Base-by-base conservation (phyloP, 345 rosid genomes). In the Bruguiera parviflora region DNA sequence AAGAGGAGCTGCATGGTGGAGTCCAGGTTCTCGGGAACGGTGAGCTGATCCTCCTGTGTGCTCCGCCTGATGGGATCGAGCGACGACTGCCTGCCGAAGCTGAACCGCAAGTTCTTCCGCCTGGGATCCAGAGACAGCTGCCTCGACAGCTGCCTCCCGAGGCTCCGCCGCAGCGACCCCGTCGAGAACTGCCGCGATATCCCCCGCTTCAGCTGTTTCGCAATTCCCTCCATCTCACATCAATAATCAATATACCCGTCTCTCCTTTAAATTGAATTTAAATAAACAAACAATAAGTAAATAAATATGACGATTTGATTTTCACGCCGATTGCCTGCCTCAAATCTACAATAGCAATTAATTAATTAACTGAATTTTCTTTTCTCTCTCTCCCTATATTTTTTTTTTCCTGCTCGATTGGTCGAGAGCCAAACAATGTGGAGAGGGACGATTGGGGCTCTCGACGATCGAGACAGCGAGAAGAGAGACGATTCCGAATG, bases 21-120 rank as follows among this genome's bases (percentile, higher is more conserved):
- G 81, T 95, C 99, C 15, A 95, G 83, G 71, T 95, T 92, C 86
- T 90, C 99, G 8, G 99, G 99, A 5, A 95, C 96, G 11, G 86
- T 0, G 64, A 92, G 58, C 27, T 25, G 83, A 43, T 84, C 85
- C 51, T 79, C 37, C 68, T 3, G 59, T 77, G 16, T 84, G 35
- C 87, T 87, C 63, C 99, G 67, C 49, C 92, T 75, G 6, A 92
- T 85, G 35, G 96, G 96, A 71, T 92, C 97, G 11, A 92, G 80
- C 39, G 97, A 92, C 1, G 96, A 92, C 74, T 92, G 96, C 55
- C 96, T 78, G 0, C 97, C 93, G 64, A 92, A 88, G 74, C 97
- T 89, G 79, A 92, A 92, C 32, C 97, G 64, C 77, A 84, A 53
- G 72, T 86, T 89, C 71, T 86, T 86, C 68, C 89, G 80, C 7